phyloP scores from a whole-genome alignment of 805 yeast species.

The Cyberlindnera mrakii region DNA sequence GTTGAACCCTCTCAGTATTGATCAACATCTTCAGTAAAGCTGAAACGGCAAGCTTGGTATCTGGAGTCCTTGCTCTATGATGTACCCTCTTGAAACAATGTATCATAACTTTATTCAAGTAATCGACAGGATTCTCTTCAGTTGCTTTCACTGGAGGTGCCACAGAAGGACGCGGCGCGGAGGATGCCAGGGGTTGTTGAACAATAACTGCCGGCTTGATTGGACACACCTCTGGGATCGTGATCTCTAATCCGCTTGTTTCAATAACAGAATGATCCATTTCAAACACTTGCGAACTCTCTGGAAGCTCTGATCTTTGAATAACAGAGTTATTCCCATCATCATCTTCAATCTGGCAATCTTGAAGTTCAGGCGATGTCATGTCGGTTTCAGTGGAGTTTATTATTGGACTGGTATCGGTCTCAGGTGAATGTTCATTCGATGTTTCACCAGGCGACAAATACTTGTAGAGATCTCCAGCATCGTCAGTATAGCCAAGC shows the following conservation, averaged over 20 bases:
- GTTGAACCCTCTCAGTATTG: slow-evolving; percentile 43
- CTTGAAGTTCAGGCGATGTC: slow-evolving; percentile 13
- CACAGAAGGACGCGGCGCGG: not conserved
- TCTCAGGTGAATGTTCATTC: slow-evolving; percentile 6
- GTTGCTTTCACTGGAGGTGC: not conserved
- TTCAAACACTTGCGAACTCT: not conserved
- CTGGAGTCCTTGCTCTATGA: slow-evolving; percentile 44
- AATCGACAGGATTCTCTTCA: slow-evolving; percentile 22
- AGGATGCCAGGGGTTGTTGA: no score
- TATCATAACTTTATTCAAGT: slow-evolving; percentile 35
- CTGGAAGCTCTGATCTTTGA: not conserved
- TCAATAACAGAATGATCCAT: not conserved
- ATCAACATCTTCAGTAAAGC: slow-evolving; percentile 35
- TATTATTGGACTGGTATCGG: slow-evolving; percentile 14
- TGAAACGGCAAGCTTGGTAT: slow-evolving; percentile 41
- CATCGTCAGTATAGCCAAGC: not conserved
- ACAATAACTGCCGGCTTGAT: no score
- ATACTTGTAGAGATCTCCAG: slow-evolving; percentile 1
- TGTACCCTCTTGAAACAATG: slow-evolving; percentile 42
- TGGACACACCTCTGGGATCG: not conserved
- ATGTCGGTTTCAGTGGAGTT: slow-evolving; percentile 16
- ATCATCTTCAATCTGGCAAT: not conserved
- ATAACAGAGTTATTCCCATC: not conserved
- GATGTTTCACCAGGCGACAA: not conserved
- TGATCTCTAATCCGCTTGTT: slow-evolving; percentile 1